Conservation (phyloP, 2,329 filamentous ascomycete genomes). For the Trichoderma sp. region DNA sequence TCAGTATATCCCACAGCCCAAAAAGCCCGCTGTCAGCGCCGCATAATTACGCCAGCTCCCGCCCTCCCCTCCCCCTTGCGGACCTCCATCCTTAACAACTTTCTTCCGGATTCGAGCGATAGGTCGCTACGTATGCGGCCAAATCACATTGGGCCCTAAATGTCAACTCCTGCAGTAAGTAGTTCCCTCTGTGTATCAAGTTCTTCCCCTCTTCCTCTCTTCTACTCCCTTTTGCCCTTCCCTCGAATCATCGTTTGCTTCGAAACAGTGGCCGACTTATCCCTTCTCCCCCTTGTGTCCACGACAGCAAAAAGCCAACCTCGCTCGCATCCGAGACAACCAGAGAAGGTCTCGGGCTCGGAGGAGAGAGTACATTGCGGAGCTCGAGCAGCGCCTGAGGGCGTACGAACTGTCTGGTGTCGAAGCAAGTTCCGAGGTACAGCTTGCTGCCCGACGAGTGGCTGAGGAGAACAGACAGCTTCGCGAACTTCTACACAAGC, state of each 20-base stretch:
- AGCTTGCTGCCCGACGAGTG: constrained; percentile 68
- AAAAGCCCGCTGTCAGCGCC: constrained; percentile 16
- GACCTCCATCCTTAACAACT: constrained; percentile 14
- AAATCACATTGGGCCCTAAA: constrained; percentile 30
- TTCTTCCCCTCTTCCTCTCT: constrained; percentile 13
- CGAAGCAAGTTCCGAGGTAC: constrained; percentile 71
- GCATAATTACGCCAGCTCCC: constrained; percentile 10
- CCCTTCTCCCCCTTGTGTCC: constrained; percentile 25
- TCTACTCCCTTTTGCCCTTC: not conserved
- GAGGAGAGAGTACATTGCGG: constrained; percentile 71
- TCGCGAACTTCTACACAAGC: constrained; percentile 58
- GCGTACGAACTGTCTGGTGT: constrained; percentile 66
- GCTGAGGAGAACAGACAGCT: constrained; percentile 70
- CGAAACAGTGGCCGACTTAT: constrained; percentile 17
- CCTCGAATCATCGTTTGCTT: constrained; percentile 22
- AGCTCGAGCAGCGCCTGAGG: constrained; percentile 64
- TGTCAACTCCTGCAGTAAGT: constrained; percentile 35
- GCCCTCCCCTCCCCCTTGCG: constrained; percentile 22
- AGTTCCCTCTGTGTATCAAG: constrained; percentile 18
- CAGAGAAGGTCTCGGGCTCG: constrained; percentile 75
- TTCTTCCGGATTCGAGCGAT: constrained; percentile 25
- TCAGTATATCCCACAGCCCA: constrained; percentile 24
- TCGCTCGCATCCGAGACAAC: constrained; percentile 70
- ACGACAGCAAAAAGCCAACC: constrained; percentile 45
- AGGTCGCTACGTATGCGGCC: constrained; percentile 28